phyloP scores from a whole-genome alignment of 2,329 filamentous ascomycete species.

The Colletotrichum caudatum region DNA sequence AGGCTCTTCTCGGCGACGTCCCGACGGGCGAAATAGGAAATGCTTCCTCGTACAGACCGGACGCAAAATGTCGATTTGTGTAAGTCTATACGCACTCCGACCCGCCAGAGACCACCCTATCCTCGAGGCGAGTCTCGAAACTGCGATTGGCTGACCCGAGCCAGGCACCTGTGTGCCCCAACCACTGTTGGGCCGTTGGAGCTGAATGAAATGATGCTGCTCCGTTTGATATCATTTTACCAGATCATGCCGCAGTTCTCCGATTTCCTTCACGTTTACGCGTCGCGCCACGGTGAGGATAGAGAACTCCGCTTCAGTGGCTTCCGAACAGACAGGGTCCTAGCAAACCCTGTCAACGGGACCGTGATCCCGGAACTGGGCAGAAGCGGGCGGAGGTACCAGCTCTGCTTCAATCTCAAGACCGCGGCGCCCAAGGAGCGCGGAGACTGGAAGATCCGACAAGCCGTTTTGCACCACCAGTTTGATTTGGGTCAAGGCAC shows the following conservation, averaged over 20 bases:
- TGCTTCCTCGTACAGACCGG: background rate
- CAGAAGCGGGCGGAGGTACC: conserved; percentile 51
- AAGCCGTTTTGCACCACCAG: conserved; percentile 54
- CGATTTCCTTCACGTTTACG: conserved; percentile 55
- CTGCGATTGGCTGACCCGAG: background rate
- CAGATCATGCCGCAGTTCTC: conserved; percentile 56
- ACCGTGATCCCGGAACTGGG: conserved; percentile 45
- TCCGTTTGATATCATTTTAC: conserved; percentile 47
- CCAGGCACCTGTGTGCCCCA: background rate
- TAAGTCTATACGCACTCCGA: background rate
- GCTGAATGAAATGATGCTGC: conserved; percentile 31
- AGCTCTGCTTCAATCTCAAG: conserved; percentile 53
- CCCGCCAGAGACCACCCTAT: background rate
- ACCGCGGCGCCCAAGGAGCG: conserved; percentile 42
- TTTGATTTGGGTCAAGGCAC: conserved; percentile 53
- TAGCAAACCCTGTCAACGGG: conserved; percentile 41
- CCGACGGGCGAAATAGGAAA: background rate
- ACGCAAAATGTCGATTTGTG: conserved; percentile 14
- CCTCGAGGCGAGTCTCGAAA: background rate
- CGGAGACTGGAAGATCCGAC: conserved; percentile 52
- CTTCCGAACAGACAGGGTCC: conserved; percentile 50
- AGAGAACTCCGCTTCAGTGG: conserved; percentile 52
- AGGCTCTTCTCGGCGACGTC: background rate
- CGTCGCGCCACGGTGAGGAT: conserved; percentile 45
- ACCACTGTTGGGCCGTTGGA: conserved; percentile 3